Base-by-base conservation (phyloP, 2,329 filamentous ascomycete genomes). In the Thielaviopsis cerberus region DNA sequence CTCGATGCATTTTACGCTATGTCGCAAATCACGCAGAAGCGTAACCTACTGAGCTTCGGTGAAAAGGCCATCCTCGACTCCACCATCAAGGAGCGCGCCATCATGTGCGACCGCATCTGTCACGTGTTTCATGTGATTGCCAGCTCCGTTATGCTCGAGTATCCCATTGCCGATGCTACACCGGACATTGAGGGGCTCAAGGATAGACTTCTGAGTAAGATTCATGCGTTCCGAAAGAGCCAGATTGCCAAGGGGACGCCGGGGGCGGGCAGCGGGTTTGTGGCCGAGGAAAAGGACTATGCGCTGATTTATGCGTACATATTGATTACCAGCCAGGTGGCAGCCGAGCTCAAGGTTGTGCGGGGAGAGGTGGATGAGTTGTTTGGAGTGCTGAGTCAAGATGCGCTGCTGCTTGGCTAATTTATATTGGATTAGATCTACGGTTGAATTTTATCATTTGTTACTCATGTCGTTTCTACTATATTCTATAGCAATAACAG, bases 1-100 rank as follows among this genome's bases (percentile, higher is more conserved):
- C 80, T 97, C 4, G 90, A 96, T 69, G 85, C 88, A 41, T 96
- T 98, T 69, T 90, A 97, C 66, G 88, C 90, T 55, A 95, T 98
- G 88, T 94, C 91, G 62, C 80, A 96, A 11, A 83, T 96, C 62
- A 89, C 94, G 41, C 78, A 86, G 66, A 91, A 90, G 65, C 86
- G 91, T 60, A 74, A 83, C 11, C 78, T 79, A 41, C 79, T 88
- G 1, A 88, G 83, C 2, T 79, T 84, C 25, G 90, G 91, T 3
- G 91, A 97, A 71, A 81, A 84, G 58, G 83, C 85, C 8, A 77
- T 97, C 41, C 73, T 98, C 41, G 77, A 80, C 62, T 89, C 86
- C 67, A 97, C 92, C 1, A 77, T 80, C 4, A 74, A 80, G 8
- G 91, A 98, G 70, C 80, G 92, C 57, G 80, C 78, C 10, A 82